phyloP scores from a whole-genome alignment of 345 rosid genomes.

The Arabis hirsuta region DNA sequence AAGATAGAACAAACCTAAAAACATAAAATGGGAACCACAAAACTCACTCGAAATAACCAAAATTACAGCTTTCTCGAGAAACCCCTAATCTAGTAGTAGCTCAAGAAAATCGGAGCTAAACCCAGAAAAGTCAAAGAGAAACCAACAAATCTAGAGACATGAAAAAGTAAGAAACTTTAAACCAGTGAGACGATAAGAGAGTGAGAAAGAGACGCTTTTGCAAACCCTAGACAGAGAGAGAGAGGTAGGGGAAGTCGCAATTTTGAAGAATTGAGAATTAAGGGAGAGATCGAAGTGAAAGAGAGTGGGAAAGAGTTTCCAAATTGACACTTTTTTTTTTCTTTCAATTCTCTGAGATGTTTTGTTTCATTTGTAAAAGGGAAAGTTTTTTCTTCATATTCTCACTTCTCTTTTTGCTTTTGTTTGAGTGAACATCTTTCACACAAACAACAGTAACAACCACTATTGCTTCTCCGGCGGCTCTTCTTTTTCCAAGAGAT shows the following conservation, averaged over 20 bases:
- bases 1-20: constrained; percentile 38
- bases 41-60: constrained; percentile 38
- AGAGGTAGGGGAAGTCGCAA: neutral
- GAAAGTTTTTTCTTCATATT: constrained; percentile 42
- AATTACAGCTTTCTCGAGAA: constrained; percentile 33
- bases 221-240: constrained; percentile 41
- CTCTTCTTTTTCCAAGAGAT: constrained; percentile 19
- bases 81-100: constrained; percentile 31
- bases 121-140: constrained; percentile 39
- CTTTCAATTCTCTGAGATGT: constrained; percentile 36
- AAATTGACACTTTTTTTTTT: constrained; percentile 53
- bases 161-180: constrained; percentile 27
- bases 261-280: constrained; percentile 9
- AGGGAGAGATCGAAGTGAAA: constrained; percentile 46
- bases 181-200: constrained; percentile 4
- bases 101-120: constrained; percentile 48
- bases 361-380: constrained; percentile 64
- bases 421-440: constrained; percentile 36
- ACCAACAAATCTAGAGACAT: constrained; percentile 33
- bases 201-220: constrained; percentile 25
- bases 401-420: neutral
- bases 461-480: constrained; percentile 21
- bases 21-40: constrained; percentile 7
- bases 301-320: constrained; percentile 41
- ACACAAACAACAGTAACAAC: constrained; percentile 42